Evolutionary conservation across 2,329 filamentous ascomycete species (phyloP).

Genomic region (Orbilia brochopaga): DNA sequence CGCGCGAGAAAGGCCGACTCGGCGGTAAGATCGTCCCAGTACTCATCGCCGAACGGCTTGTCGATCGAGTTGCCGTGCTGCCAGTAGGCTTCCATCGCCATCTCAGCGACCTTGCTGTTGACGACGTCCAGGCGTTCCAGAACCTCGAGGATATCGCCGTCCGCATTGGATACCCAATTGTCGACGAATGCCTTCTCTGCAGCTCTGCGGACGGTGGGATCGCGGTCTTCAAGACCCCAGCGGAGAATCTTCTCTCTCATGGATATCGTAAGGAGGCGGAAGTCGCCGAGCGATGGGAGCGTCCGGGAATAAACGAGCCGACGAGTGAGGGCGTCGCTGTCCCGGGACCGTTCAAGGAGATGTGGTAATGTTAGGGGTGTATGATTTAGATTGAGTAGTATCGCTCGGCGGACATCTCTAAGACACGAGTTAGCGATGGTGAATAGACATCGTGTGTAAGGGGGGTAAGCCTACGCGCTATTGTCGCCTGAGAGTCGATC

Average conservation of each 20-base stretch:
- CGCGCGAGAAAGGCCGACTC: constrained; percentile 89
- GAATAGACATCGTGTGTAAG: not conserved
- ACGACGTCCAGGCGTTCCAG: constrained; percentile 92
- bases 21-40: constrained; percentile 80
- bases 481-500: constrained; percentile 85
- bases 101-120: constrained; percentile 86
- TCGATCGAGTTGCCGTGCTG: constrained; percentile 83
- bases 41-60: constrained; percentile 74
- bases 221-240: constrained; percentile 92
- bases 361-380: constrained; percentile 78
- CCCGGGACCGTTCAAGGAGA: constrained; percentile 86
- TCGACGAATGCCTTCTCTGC: constrained; percentile 88
- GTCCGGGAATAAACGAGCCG: constrained; percentile 85
- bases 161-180: constrained; percentile 97
- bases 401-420: constrained; percentile 79
- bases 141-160: constrained; percentile 81
- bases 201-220: constrained; percentile 91
- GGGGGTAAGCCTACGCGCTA: constrained; percentile 65
- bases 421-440: constrained; percentile 20
- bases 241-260: constrained; percentile 94
- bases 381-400: constrained; percentile 89
- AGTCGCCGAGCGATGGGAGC: constrained; percentile 87
- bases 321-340: constrained; percentile 82
- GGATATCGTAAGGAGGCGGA: constrained; percentile 86
- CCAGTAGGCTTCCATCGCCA: constrained; percentile 97